A percentile compares a stretch with the other conserved stretches of the same genome.
These are phyloP conservation scores for Globisporangium cylindrosporum DNA, from an alignment of 352 stramenopile genomes.

Conservation along the genomic window DNA sequence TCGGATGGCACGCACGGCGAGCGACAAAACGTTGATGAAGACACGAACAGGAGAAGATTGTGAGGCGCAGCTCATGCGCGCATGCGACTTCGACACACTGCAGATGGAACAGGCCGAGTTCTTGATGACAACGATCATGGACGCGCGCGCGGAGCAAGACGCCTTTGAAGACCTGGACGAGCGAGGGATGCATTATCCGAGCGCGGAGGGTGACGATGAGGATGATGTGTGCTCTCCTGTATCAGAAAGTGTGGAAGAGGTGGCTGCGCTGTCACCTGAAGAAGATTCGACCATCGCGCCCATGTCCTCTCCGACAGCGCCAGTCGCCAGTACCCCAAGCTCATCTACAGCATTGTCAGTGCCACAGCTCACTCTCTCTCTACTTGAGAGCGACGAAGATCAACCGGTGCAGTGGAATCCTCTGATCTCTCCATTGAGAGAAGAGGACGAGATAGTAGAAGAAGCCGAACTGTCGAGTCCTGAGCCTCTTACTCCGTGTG, in stretches of 20 bases:
- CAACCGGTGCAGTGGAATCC: slow-evolving; percentile 24
- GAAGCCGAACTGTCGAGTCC: slow-evolving; percentile 1
- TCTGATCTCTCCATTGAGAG: slow-evolving; percentile 58
- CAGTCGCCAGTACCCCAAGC: neutral
- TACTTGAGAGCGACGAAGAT: neutral
- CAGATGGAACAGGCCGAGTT: slow-evolving; percentile 20
- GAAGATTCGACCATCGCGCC: neutral
- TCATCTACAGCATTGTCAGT: neutral
- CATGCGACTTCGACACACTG: slow-evolving; percentile 6
- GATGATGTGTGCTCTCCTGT: neutral
- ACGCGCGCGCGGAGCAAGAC: slow-evolving; percentile 12
- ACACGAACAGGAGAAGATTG: neutral
- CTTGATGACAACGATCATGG: slow-evolving; percentile 21
- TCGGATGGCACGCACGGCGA: neutral
- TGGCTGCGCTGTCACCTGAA: neutral
- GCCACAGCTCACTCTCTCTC: neutral
- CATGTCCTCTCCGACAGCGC: neutral
- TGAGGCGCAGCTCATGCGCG: slow-evolving; percentile 4
- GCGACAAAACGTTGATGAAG: neutral
- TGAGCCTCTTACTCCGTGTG: neutral
- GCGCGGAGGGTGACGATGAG: neutral
- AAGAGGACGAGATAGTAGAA: slow-evolving; percentile 8
- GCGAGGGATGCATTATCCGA: neutral
- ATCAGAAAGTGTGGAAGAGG: neutral
- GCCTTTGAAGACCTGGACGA: neutral